Percentiles rank a stretch among this genome's conserved stretches.
Evolutionary conservation across 1,284 basidiomycete genomes (phyloP).

Genomic region (Phenoliferia sp.): DNA sequence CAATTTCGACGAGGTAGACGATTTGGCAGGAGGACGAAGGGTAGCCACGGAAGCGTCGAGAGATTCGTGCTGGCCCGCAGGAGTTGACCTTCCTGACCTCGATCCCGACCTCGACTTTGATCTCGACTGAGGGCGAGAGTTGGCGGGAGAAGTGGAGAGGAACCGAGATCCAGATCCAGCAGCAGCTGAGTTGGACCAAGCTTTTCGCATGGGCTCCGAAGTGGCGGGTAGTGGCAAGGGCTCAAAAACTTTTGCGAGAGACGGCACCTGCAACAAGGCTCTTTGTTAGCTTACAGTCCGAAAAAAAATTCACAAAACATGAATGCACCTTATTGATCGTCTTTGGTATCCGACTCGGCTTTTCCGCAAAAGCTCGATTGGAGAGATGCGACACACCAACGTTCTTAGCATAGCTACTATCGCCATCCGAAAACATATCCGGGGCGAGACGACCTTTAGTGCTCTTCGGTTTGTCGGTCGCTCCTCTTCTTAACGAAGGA

Average conservation of each 20-base stretch:
- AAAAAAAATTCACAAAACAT: too few species aligned
- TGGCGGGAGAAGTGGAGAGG: slow-evolving; percentile 6
- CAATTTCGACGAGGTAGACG: slow-evolving; percentile 10
- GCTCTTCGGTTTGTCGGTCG: slow-evolving; percentile 8
- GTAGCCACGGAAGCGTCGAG: neutral
- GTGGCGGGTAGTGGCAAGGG: neutral
- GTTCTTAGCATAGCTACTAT: slow-evolving; percentile 18
- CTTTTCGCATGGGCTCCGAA: neutral
- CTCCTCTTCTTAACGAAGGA: slow-evolving; percentile 8
- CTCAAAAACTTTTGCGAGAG: neutral
- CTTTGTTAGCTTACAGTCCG: too few species aligned
- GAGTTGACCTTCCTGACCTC: slow-evolving; percentile 1
- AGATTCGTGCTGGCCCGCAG: neutral
- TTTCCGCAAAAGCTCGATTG: slow-evolving; percentile 11
- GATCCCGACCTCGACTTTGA: slow-evolving; percentile 4
- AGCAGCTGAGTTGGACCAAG: neutral
- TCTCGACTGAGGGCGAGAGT: slow-evolving; percentile 2
- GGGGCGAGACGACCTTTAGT: neutral
- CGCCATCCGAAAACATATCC: slow-evolving; percentile 12
- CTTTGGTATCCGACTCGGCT: slow-evolving; percentile 21
- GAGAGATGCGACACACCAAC: slow-evolving; percentile 26
- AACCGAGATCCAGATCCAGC: neutral
- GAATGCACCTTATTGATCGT: neutral
- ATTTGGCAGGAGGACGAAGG: slow-evolving; percentile 10
- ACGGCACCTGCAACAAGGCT: neutral